phyloP scores from a whole-genome alignment of 257 asterid genomes.

The Ilex asprella region DNA sequence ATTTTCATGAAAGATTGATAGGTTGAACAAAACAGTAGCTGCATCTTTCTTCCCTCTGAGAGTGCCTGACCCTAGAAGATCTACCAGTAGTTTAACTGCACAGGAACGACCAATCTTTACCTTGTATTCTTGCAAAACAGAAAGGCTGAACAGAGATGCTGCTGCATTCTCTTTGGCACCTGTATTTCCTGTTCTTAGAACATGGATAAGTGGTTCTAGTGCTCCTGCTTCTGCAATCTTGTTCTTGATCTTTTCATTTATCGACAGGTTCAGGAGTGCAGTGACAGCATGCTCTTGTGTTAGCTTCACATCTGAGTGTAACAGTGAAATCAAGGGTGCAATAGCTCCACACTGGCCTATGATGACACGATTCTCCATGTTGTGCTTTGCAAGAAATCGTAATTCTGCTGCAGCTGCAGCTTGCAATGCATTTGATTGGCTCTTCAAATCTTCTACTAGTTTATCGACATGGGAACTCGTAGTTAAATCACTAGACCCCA shows the following conservation, averaged over 20 bases:
- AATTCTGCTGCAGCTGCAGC: slow-evolving; percentile 69
- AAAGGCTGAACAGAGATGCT: slow-evolving; percentile 86
- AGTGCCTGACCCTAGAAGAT: slow-evolving; percentile 68
- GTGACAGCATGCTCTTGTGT: slow-evolving; percentile 92
- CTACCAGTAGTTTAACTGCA: slow-evolving; percentile 76
- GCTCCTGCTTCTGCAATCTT: slow-evolving; percentile 72
- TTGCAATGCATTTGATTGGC: slow-evolving; percentile 50
- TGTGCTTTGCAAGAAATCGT: slow-evolving; percentile 69
- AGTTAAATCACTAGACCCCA: slow-evolving; percentile 40
- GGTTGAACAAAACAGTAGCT: slow-evolving; percentile 79
- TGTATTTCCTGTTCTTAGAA: slow-evolving; percentile 59
- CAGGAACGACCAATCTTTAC: slow-evolving; percentile 77
- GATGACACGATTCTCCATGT: slow-evolving; percentile 65
- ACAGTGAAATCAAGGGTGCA: slow-evolving; percentile 56
- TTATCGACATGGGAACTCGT: slow-evolving; percentile 55
- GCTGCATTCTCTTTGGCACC: slow-evolving; percentile 93
- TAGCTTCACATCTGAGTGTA: slow-evolving; percentile 46
- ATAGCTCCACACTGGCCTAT: slow-evolving; percentile 82
- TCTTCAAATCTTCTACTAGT: slow-evolving; percentile 48
- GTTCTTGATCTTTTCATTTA: slow-evolving; percentile 53
- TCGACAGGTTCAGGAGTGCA: slow-evolving; percentile 78
- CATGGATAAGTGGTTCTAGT: slow-evolving; percentile 77
- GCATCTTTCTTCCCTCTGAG: slow-evolving; percentile 91
- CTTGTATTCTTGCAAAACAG: slow-evolving; percentile 74
- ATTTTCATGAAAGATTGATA: slow-evolving; percentile 84